Conservation (phyloP, 2,329 filamentous ascomycete species). For the Hymenoscyphus linearis region DNA sequence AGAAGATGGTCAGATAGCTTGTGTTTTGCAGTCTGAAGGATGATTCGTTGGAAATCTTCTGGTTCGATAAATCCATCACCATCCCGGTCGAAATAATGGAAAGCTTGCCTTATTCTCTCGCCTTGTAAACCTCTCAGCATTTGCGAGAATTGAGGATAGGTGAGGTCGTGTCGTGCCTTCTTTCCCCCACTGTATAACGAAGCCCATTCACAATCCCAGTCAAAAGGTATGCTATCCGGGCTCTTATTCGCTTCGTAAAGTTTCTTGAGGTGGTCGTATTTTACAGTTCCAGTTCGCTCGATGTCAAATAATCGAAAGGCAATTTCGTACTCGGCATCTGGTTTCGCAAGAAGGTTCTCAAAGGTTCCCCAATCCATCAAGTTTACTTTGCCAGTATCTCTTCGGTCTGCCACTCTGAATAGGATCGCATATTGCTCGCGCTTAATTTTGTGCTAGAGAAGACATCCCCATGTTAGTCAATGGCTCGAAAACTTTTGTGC, state of each 20-base stretch:
- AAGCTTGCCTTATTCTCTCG: conserved; percentile 92
- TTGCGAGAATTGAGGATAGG: conserved; percentile 95
- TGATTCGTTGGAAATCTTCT: conserved; percentile 94
- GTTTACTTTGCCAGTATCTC: conserved; percentile 64
- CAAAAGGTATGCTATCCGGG: conserved; percentile 80
- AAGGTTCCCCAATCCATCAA: conserved; percentile 88
- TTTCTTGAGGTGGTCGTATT: conserved; percentile 81
- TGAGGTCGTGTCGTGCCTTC: conserved; percentile 83
- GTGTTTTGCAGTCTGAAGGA: conserved; percentile 84
- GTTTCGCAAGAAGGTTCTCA: conserved; percentile 87
- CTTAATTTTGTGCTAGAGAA: conserved; percentile 85
- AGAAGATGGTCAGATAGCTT: conserved; percentile 97
- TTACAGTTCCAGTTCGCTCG: conserved; percentile 76
- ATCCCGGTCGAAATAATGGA: conserved; percentile 85
- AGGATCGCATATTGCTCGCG: conserved; percentile 92
- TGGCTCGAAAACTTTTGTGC: conserved; percentile 14
- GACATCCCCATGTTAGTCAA: conserved; percentile 23
- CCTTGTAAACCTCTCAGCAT: conserved; percentile 96
- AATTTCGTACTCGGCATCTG: conserved; percentile 98
- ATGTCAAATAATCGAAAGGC: conserved; percentile 95
- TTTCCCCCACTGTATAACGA: conserved; percentile 87
- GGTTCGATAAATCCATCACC: conserved; percentile 93
- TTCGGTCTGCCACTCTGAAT: conserved; percentile 84
- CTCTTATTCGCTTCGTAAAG: conserved; percentile 87
- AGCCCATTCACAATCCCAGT: conserved; percentile 97